phyloP scores from a whole-genome alignment of 169 alveolate genomes.

The Eimeria acervulina region DNA sequence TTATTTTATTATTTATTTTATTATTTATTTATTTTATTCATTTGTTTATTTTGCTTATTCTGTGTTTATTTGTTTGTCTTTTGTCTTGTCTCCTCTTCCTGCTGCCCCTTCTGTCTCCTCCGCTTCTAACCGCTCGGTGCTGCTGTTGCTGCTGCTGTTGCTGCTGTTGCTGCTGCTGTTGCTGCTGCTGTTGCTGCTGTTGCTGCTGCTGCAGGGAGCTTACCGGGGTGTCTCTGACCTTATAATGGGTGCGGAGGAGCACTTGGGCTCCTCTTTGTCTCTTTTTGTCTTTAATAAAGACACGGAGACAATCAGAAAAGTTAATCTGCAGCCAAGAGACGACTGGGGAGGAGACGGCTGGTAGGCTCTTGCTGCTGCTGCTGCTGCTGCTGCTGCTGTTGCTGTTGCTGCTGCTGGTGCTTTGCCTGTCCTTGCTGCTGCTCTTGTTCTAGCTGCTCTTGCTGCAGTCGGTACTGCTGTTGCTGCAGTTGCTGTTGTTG shows the following conservation, averaged over 20 bases:
- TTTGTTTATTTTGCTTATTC: no score
- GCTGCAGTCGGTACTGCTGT: no score
- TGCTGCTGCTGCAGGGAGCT: constrained; percentile 16
- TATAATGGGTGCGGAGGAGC: background rate
- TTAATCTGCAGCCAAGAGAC: background rate
- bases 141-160: background rate
- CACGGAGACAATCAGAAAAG: background rate
- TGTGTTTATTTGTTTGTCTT: no score
- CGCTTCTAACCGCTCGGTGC: no score
- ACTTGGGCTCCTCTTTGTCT: background rate
- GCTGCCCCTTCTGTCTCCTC: background rate
- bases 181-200: background rate
- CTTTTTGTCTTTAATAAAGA: constrained; percentile 21
- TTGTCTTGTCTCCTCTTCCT: no score
- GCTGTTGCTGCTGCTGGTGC: no score
- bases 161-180: background rate
- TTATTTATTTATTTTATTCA: no score
- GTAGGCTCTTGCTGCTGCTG: background rate
- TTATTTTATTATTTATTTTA: no score
- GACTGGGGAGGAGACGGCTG: constrained; percentile 53
- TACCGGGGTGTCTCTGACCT: constrained; percentile 11
- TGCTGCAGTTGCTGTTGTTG: no score
- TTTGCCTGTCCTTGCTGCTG: no score
- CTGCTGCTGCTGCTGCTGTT: background rate
- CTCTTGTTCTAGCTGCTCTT: no score